phyloP scores from a whole-genome alignment of 257 asterid species.

The Gentiana macrophylla region DNA sequence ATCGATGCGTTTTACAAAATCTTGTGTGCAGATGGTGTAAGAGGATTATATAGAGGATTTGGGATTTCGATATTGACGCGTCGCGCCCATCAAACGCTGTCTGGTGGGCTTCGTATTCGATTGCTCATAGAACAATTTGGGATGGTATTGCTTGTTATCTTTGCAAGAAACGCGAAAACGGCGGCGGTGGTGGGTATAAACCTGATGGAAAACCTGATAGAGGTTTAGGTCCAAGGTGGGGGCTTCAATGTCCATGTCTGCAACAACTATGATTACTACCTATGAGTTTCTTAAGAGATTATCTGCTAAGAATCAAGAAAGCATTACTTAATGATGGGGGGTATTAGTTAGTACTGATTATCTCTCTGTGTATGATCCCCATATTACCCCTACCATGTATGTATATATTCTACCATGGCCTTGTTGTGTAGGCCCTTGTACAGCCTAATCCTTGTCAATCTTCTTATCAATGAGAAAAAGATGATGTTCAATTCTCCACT shows the following conservation, averaged over 20 bases:
- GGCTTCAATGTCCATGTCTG: slow-evolving; percentile 97
- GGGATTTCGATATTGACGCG: slow-evolving; percentile 87
- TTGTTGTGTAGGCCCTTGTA: too few species aligned
- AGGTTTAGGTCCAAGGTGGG: slow-evolving; percentile 92
- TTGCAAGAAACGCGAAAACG: slow-evolving; percentile 50
- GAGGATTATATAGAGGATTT: slow-evolving; percentile 91
- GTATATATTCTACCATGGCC: too few species aligned
- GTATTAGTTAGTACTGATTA: too few species aligned
- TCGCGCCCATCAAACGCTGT: slow-evolving; percentile 92
- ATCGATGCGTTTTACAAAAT: slow-evolving; percentile 82
- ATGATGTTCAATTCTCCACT: too few species aligned
- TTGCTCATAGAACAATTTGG: slow-evolving; percentile 65
- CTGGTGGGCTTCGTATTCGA: too few species aligned
- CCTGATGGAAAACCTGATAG: slow-evolving; percentile 68
- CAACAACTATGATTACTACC: slow-evolving; percentile 90
- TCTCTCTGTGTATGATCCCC: too few species aligned
- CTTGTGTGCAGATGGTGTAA: slow-evolving; percentile 43
- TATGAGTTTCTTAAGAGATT: too few species aligned
- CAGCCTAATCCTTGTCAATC: too few species aligned
- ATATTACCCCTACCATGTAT: too few species aligned
- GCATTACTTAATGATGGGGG: slow-evolving; percentile 85
- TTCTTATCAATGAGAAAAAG: too few species aligned
- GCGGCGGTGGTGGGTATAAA: slow-evolving; percentile 33
- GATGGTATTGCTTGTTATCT: slow-evolving; percentile 37
- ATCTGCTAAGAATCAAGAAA: too few species aligned